Percentiles rank a stretch among this genome's conserved stretches.
Evolutionary conservation across 306 rosid genomes (phyloP).

Genomic region (Vigna mungo): DNA sequence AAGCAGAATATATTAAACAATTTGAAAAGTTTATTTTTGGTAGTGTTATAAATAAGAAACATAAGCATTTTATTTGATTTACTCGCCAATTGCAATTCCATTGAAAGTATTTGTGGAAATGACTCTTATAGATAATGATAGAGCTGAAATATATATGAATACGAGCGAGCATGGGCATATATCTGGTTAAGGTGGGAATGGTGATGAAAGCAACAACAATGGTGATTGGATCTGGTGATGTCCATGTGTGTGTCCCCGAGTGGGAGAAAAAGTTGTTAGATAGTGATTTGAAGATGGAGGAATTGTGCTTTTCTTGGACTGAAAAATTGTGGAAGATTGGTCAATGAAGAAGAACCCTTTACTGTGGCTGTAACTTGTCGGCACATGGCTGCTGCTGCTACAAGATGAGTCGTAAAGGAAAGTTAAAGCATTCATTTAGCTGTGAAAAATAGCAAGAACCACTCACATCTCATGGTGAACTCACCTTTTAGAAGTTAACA

Average conservation of each 20-base stretch:
- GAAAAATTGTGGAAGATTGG: not conserved
- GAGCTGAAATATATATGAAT: constrained; percentile 29
- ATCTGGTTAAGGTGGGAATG: constrained; percentile 15
- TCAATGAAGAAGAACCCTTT: constrained; percentile 5
- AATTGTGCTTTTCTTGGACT: constrained; percentile 4
- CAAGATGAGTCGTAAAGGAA: constrained; percentile 18
- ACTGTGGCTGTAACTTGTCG: not conserved
- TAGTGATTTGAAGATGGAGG: constrained; percentile 1
- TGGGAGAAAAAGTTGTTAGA: not conserved
- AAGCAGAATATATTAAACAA: too few species aligned
- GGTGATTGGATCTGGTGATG: constrained; percentile 22
- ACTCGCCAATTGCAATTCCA: not conserved
- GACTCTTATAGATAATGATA: constrained; percentile 29
- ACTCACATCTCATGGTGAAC: too few species aligned
- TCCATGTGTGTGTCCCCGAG: constrained; percentile 1
- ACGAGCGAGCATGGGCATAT: not conserved
- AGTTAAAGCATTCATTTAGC: constrained; percentile 19
- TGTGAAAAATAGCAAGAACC: too few species aligned
- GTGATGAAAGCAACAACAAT: constrained; percentile 11
- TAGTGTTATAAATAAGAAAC: too few species aligned
- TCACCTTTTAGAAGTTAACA: not conserved
- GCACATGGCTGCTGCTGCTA: too few species aligned
- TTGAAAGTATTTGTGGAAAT: not conserved
- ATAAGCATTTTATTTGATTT: too few species aligned
- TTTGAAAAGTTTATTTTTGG: too few species aligned